Evolutionary conservation across 2,329 filamentous ascomycete species (phyloP), one percentile per base, ranked within the genome.

Genomic region (Fusarium dimerum): DNA sequence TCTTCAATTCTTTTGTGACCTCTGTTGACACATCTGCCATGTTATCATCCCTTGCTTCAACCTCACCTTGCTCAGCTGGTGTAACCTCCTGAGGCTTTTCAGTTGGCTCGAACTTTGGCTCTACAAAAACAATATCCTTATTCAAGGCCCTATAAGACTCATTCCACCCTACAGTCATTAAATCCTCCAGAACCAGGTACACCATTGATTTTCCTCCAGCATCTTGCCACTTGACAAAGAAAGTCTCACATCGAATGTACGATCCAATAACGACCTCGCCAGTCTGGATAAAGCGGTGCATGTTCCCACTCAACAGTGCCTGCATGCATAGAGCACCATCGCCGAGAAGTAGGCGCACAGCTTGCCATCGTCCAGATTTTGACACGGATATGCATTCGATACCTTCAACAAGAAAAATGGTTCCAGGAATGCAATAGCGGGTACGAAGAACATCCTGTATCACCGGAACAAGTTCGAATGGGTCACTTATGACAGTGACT

Each of bases 281-380:
- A 1, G 62, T 64, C 40, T 80, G 73, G 9, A 81, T 69, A n/a
- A 79, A 73, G 5, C 73, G 70, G 46, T 83, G 79, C 66, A 79
- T 71, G 43, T 73, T 72, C 1, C 72, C 67, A 7, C 67, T 65
- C 40, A 83, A 63, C 8, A 84, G 64, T 0, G 78, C 79, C 62
- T 84, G 80, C n/a, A 84, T 72, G 56, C 78, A 82, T 4, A 82
- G 64, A 59, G 77, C 71, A 1, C 80, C 79, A 56, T 84, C 81
- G 38, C 80, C 77, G 0, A 84, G 72, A 0, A 83, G 48, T 11
- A 84, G 57, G 2, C 79, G 72, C 1, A 82, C 61, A 2, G 71
- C 69, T 32, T 78, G 76, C 72, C 76, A 76, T 63, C 70, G 62
- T 15, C 60, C 67, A 3, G 63, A 68, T 6, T 56, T 48, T 1